Conservation (phyloP, 2,329 filamentous ascomycete species). For the Apiospora aurea region DNA sequence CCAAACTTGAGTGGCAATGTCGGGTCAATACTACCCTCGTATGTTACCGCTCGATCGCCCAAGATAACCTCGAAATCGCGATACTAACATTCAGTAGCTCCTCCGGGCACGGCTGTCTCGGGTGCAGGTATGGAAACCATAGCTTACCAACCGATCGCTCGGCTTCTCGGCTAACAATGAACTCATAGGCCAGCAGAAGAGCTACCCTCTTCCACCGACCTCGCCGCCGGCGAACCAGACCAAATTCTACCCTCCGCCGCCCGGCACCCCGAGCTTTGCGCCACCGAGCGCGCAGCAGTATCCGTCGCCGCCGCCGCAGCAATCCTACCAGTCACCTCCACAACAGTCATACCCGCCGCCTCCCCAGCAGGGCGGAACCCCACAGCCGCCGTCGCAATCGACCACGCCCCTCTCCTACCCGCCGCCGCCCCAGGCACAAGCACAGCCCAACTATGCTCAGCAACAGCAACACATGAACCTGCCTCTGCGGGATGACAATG, state of each 20-base stretch:
- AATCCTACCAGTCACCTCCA: constrained; percentile 39
- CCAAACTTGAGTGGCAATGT: constrained; percentile 43
- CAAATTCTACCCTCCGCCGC: constrained; percentile 54
- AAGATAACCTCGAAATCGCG: constrained; percentile 25
- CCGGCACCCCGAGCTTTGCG: constrained; percentile 44
- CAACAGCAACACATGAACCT: constrained; percentile 30
- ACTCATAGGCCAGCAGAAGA: constrained; percentile 44
- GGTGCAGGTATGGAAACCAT: constrained; percentile 31
- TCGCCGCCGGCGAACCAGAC: constrained; percentile 55
- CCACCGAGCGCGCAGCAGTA: constrained; percentile 43
- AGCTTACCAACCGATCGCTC: constrained; percentile 31
- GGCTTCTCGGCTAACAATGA: constrained; percentile 32
- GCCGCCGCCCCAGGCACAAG: constrained; percentile 45
- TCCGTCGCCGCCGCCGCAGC: constrained; percentile 39
- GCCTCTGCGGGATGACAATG: constrained; percentile 46
- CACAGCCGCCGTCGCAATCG: constrained; percentile 36
- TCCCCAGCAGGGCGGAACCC: constrained; percentile 40
- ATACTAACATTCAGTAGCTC: constrained; percentile 44
- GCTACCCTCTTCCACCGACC: constrained; percentile 55
- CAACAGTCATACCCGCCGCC: constrained; percentile 40
- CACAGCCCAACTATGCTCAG: background rate
- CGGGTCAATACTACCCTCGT: constrained; percentile 57
- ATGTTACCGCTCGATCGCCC: constrained; percentile 34
- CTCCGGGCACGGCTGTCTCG: constrained; percentile 47
- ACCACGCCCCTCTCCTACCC: constrained; percentile 42